These are phyloP conservation scores for Mycena vulgaris DNA, from an alignment of 768 basidiomycete genomes.

Conservation along the genomic window DNA sequence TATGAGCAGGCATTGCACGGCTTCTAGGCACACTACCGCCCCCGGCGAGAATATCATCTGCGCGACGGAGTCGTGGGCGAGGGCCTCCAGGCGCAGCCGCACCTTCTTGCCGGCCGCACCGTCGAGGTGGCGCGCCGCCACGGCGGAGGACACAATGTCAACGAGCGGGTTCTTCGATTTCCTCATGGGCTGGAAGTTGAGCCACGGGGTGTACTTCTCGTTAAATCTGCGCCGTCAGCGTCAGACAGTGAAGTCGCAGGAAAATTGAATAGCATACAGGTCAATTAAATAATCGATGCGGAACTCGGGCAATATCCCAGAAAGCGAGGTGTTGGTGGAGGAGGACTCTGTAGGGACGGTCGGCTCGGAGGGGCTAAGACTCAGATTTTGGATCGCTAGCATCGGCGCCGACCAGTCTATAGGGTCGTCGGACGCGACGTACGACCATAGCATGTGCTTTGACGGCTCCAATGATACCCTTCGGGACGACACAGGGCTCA, in stretches of 20 bases:
- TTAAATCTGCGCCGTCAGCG: constrained; percentile 15
- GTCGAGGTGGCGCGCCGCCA: constrained; percentile 32
- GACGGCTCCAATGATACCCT: too few relatives aligned
- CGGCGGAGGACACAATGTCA: constrained; percentile 30
- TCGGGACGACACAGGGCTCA: too few relatives aligned
- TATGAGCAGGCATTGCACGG: constrained; percentile 32
- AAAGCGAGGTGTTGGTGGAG: constrained; percentile 17
- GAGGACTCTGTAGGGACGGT: background rate
- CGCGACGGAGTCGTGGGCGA: constrained; percentile 22
- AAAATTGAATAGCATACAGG: constrained; percentile 15
- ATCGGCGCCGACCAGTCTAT: constrained; percentile 48
- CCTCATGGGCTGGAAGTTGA: constrained; percentile 33
- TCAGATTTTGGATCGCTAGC: constrained; percentile 19
- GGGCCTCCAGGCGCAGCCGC: constrained; percentile 24
- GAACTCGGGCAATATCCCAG: constrained; percentile 16
- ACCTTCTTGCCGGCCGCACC: background rate
- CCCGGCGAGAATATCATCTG: constrained; percentile 28
- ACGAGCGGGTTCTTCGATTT: constrained; percentile 30
- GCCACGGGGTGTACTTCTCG: constrained; percentile 32
- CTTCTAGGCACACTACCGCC: constrained; percentile 15
- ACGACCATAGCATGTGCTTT: background rate
- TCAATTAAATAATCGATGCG: constrained; percentile 26
- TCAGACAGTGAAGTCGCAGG: background rate
- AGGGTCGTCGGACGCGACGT: background rate
- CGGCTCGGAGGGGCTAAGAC: background rate